Percentiles rank a stretch among this genome's conserved stretches.
Evolutionary conservation across 345 rosid genomes (phyloP).

Genomic region (Melaleuca alternifolia): DNA sequence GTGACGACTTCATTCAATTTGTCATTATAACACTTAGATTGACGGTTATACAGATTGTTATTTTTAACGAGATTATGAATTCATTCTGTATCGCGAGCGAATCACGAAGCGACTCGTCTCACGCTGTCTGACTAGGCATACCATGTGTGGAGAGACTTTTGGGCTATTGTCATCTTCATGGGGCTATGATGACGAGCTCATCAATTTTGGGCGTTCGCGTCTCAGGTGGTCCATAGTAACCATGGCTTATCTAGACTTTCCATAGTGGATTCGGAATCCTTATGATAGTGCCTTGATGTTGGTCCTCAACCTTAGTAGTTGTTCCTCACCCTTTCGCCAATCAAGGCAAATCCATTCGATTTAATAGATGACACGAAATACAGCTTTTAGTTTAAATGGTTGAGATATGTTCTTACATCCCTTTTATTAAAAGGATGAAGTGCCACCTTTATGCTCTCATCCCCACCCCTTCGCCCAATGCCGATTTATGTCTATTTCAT

Average conservation of each 20-base stretch:
- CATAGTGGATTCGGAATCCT: too few relatives aligned
- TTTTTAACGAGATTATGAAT: neutral
- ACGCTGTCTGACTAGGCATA: too few relatives aligned
- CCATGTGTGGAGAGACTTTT: neutral
- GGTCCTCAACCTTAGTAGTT: neutral
- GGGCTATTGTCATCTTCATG: neutral
- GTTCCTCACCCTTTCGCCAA: too few relatives aligned
- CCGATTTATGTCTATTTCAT: neutral
- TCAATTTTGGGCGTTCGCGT: too few relatives aligned
- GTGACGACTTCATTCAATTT: neutral
- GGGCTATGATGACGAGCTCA: neutral
- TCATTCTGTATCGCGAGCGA: neutral
- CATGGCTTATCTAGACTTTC: too few relatives aligned
- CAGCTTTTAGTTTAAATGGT: neutral
- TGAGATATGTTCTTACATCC: neutral
- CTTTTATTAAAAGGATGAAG: neutral
- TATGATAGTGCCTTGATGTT: too few relatives aligned
- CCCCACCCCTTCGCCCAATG: neutral
- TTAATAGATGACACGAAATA: neutral
- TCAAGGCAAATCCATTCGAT: too few relatives aligned
- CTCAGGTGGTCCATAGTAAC: too few relatives aligned
- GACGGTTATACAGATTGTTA: fast-evolving
- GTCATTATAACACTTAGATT: neutral
- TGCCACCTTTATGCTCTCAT: neutral
- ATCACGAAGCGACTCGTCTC: too few relatives aligned